A percentile compares a stretch with the other conserved stretches of the same genome.
Conservation (phyloP, 1,139 yeast species). For the Barnettozyma hawaiiensis region DNA sequence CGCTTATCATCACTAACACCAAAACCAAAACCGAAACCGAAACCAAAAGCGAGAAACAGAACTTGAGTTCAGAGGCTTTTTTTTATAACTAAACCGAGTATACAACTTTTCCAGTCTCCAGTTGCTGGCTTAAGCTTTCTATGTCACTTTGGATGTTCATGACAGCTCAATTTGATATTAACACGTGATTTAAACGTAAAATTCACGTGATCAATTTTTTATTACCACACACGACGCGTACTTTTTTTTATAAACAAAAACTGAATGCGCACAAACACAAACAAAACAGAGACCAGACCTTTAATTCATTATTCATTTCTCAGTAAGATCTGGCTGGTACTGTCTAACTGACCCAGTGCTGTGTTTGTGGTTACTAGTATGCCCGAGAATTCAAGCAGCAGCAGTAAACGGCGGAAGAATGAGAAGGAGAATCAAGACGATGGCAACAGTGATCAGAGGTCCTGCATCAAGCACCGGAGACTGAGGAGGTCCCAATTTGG, state of each 20-base stretch:
- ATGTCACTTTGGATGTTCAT: too few species aligned
- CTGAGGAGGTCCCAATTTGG: constrained; percentile 11
- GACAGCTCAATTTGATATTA: too few species aligned
- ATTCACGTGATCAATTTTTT: neutral
- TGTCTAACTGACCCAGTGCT: neutral
- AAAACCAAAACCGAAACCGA: too few species aligned
- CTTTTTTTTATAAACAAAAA: neutral
- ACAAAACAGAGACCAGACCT: neutral
- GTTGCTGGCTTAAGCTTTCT: too few species aligned
- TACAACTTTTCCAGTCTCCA: too few species aligned
- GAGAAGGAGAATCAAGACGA: constrained; percentile 13
- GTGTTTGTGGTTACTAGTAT: neutral
- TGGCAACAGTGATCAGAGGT: neutral
- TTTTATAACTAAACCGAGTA: too few species aligned
- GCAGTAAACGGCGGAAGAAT: constrained; percentile 7
- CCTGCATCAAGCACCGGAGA: constrained; percentile 4
- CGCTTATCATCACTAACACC: neutral
- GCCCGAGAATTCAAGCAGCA: neutral
- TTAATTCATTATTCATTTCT: neutral
- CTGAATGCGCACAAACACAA: too few species aligned
- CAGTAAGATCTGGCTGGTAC: neutral
- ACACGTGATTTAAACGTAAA: neutral
- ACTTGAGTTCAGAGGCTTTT: too few species aligned
- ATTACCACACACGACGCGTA: too few species aligned
- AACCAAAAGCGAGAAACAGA: too few species aligned